Percentiles rank a stretch among this genome's conserved stretches.
Evolutionary conservation across 257 asterid species (phyloP).

Genomic region (Rauvolfia tetraphylla): DNA sequence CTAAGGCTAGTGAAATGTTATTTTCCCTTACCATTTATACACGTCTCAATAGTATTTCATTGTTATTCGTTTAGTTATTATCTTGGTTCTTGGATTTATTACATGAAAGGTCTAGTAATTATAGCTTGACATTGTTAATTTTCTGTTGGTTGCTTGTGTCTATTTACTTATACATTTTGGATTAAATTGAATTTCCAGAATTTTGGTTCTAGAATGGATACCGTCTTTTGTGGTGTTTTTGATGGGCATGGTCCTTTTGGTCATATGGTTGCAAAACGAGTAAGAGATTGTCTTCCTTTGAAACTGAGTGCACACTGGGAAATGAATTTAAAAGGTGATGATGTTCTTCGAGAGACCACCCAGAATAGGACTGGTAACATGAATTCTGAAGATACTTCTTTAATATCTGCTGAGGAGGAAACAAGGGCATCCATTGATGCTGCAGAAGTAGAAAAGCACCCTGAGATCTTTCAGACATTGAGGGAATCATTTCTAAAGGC

Average conservation of each 20-base stretch:
- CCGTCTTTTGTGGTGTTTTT: slow-evolving; percentile 89
- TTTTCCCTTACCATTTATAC: neutral
- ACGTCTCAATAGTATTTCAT: neutral
- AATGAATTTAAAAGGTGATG: slow-evolving; percentile 55
- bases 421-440: slow-evolving; percentile 45
- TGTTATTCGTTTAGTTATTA: neutral
- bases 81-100: neutral
- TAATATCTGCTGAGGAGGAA: slow-evolving; percentile 54
- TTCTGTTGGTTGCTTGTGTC: slow-evolving; percentile 10
- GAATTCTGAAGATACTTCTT: slow-evolving; percentile 48
- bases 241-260: slow-evolving; percentile 96
- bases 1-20: neutral
- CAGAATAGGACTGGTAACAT: slow-evolving; percentile 45
- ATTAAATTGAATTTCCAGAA: slow-evolving; percentile 53
- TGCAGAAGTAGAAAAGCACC: slow-evolving; percentile 53
- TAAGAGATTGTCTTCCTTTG: slow-evolving; percentile 83
- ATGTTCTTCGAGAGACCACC: slow-evolving; percentile 58
- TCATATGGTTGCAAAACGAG: slow-evolving; percentile 89
- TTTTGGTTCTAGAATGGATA: slow-evolving; percentile 81
- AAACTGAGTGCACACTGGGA: slow-evolving; percentile 83
- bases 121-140: neutral
- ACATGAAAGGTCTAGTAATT: too few relatives aligned
- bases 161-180: slow-evolving; percentile 14
- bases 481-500: slow-evolving; percentile 84
- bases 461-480: slow-evolving; percentile 60